phyloP scores from a whole-genome alignment of 2,329 filamentous ascomycete genomes.

The Cordyceps militaris region DNA sequence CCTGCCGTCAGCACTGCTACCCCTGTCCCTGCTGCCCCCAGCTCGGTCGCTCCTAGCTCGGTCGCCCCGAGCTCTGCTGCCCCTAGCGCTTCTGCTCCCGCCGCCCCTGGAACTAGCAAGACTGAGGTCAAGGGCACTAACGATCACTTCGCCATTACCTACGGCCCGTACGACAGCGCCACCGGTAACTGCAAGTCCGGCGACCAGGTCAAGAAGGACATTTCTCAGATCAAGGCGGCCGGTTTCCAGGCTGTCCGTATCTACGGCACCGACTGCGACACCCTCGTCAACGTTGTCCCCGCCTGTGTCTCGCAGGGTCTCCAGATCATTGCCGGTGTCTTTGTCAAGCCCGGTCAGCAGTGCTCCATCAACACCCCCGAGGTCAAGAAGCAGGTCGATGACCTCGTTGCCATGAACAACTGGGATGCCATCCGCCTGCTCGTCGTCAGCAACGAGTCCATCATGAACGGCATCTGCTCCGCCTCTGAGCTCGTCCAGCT shows the following conservation, averaged over 20 bases:
- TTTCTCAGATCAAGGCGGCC: slow-evolving; percentile 52
- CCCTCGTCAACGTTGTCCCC: slow-evolving; percentile 65
- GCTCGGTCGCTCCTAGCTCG: slow-evolving; percentile 19
- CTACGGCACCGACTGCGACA: slow-evolving; percentile 88
- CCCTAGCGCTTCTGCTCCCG: slow-evolving; percentile 21
- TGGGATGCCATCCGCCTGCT: slow-evolving; percentile 74
- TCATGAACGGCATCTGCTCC: slow-evolving; percentile 66
- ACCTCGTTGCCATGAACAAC: slow-evolving; percentile 64
- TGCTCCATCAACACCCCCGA: slow-evolving; percentile 51
- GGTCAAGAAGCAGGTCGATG: slow-evolving; percentile 65
- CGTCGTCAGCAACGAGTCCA: slow-evolving; percentile 84
- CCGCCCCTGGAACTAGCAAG: slow-evolving; percentile 13
- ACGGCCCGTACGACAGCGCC: slow-evolving; percentile 61
- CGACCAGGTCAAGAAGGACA: slow-evolving; percentile 50
- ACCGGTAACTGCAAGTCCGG: slow-evolving; percentile 58
- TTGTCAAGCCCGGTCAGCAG: slow-evolving; percentile 57
- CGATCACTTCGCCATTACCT: slow-evolving; percentile 68
- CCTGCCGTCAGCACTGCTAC: slow-evolving; percentile 18
- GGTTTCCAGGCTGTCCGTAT: slow-evolving; percentile 70
- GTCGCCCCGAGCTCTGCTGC: slow-evolving; percentile 19
- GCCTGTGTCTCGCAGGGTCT: slow-evolving; percentile 61
- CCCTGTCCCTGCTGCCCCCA: slow-evolving; percentile 14
- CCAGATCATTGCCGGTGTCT: slow-evolving; percentile 81
- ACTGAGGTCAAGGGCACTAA: slow-evolving; percentile 31
- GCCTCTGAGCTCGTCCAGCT: slow-evolving; percentile 60